Conservation (phyloP, 1,284 basidiomycete genomes). For the Cystobasidium sp. region DNA sequence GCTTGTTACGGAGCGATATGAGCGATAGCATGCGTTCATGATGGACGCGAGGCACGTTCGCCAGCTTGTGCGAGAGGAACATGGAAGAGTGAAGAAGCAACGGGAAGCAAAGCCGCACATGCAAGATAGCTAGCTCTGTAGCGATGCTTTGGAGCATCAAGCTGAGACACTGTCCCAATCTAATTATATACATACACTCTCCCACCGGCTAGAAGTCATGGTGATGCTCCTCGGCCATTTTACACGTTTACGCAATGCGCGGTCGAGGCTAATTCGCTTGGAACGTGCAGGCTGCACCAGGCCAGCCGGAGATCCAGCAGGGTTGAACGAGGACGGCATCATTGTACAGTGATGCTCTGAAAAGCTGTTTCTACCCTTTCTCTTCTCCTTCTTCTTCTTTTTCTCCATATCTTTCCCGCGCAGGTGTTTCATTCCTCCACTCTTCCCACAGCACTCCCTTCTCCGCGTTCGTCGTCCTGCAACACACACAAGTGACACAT, state of each 20-base stretch:
- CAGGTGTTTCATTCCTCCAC: background rate
- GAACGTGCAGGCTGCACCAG: background rate
- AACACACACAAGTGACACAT: constrained; percentile 13
- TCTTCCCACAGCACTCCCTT: background rate
- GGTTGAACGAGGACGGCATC: background rate
- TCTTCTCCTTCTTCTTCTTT: background rate
- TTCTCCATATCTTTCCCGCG: background rate
- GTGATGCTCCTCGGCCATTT: no score
- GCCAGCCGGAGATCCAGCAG: background rate
- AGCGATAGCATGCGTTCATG: no score
- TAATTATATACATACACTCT: no score
- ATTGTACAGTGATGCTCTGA: background rate
- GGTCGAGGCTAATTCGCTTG: background rate
- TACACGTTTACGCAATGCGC: background rate
- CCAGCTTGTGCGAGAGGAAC: background rate
- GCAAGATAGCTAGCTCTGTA: background rate
- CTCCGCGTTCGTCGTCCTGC: background rate
- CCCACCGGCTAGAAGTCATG: no score
- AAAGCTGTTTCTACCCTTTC: background rate
- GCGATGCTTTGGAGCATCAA: no score
- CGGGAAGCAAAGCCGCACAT: background rate
- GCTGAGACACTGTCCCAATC: no score
- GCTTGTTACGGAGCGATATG: no score
- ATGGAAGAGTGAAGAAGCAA: background rate
- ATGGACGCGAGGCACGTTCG: background rate